Conservation (phyloP, 306 rosid genomes). For the Vicia sativa region DNA sequence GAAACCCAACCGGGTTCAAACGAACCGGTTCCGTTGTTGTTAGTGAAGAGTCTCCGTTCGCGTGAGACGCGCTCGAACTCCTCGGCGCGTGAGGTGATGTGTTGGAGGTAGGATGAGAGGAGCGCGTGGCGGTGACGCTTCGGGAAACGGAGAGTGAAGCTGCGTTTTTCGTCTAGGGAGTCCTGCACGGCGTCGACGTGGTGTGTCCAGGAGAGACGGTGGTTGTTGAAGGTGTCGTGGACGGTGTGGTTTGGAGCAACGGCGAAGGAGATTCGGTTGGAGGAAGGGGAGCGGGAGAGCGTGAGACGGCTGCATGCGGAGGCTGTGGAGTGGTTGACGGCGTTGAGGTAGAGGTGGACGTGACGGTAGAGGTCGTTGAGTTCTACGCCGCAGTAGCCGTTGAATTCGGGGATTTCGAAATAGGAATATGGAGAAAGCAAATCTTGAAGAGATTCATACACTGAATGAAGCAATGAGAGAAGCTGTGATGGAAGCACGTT, state of each 20-base stretch:
- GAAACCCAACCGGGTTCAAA: conserved; percentile 89
- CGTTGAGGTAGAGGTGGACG: conserved; percentile 75
- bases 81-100: conserved; percentile 67
- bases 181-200: conserved; percentile 83
- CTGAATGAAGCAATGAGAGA: conserved; percentile 72
- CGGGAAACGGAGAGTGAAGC: conserved; percentile 77
- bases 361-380: conserved; percentile 86
- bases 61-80: conserved; percentile 77
- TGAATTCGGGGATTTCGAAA: conserved; percentile 82
- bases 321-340: conserved; percentile 53
- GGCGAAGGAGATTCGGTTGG: conserved; percentile 69
- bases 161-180: conserved; percentile 77
- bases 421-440: conserved; percentile 74
- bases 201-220: conserved; percentile 72
- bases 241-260: conserved; percentile 85
- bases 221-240: conserved; percentile 59
- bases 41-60: conserved; percentile 76
- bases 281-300: conserved; percentile 80
- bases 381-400: conserved; percentile 87
- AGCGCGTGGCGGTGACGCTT: conserved; percentile 72
- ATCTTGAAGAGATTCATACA: conserved; percentile 75
- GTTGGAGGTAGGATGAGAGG: conserved; percentile 62
- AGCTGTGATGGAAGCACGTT: conserved; percentile 83
- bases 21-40: conserved; percentile 66
- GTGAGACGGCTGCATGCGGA: conserved; percentile 62